Evolutionary conservation across 352 stramenopile species (phyloP).

Genomic region (Pythium plurisporium): DNA sequence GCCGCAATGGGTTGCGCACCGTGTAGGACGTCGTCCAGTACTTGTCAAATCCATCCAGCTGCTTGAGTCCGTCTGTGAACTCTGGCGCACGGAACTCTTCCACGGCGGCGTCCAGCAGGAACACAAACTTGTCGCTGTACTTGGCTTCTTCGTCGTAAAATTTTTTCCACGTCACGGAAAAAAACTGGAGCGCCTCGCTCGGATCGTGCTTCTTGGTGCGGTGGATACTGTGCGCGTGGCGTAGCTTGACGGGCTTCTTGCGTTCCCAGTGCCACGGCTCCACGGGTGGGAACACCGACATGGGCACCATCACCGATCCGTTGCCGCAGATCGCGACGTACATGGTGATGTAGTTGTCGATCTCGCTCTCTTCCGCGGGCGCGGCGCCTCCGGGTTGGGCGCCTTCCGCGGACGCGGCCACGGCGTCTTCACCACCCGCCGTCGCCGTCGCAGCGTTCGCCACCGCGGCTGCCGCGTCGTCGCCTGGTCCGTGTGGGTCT

Average conservation of each 20-base stretch:
- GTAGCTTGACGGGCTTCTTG: slow-evolving; percentile 80
- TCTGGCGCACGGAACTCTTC: slow-evolving; percentile 62
- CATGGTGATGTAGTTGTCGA: slow-evolving; percentile 71
- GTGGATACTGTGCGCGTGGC: slow-evolving; percentile 78
- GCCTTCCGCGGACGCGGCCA: not conserved
- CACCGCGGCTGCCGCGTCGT: slow-evolving; percentile 16
- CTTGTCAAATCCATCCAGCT: slow-evolving; percentile 78
- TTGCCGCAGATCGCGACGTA: slow-evolving; percentile 86
- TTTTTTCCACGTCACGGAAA: slow-evolving; percentile 85
- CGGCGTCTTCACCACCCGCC: not conserved
- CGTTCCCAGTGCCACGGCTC: slow-evolving; percentile 83
- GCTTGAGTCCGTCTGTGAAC: slow-evolving; percentile 69
- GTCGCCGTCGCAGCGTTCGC: not conserved
- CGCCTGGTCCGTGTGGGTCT: slow-evolving; percentile 33
- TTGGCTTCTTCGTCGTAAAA: slow-evolving; percentile 86
- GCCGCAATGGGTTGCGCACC: slow-evolving; percentile 62
- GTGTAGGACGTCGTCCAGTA: slow-evolving; percentile 80
- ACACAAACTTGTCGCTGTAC: slow-evolving; percentile 84
- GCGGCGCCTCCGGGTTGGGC: not conserved
- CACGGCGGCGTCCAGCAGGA: slow-evolving; percentile 62
- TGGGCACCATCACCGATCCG: slow-evolving; percentile 81
- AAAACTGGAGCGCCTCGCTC: slow-evolving; percentile 77
- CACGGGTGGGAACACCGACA: slow-evolving; percentile 77
- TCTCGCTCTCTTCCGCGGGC: slow-evolving; percentile 15
- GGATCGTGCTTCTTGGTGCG: slow-evolving; percentile 66